phyloP scores from a whole-genome alignment of 192 early-diverging fungal genomes.

The Endogone sp. region DNA sequence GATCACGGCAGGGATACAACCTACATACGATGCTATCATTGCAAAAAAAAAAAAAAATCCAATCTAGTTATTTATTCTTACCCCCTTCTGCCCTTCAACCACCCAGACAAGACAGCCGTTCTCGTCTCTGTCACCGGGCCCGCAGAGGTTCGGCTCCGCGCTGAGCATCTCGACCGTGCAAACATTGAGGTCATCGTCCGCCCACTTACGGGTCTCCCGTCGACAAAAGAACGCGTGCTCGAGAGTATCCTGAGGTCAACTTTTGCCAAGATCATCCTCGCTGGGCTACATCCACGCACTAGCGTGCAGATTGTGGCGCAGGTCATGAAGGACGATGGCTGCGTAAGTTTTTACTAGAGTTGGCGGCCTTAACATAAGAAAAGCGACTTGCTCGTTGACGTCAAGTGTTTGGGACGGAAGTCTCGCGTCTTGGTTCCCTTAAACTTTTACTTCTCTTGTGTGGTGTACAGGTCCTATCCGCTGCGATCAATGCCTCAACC shows the following conservation, averaged over 20 bases:
- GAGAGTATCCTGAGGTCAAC: conserved; percentile 30
- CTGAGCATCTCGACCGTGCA: conserved; percentile 88
- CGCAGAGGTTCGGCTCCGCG: conserved; percentile 75
- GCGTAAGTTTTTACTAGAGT: conserved; percentile 45
- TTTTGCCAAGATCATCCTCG: conserved; percentile 70
- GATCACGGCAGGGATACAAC: background rate
- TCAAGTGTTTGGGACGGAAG: conserved; percentile 9
- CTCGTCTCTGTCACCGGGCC: conserved; percentile 85
- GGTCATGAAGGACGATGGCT: conserved; percentile 81
- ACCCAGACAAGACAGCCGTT: conserved; percentile 63
- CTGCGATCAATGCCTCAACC: conserved; percentile 78
- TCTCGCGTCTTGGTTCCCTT: background rate
- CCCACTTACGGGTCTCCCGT: conserved; percentile 58
- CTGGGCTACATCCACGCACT: conserved; percentile 84
- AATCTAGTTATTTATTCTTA: background rate
- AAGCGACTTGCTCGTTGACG: background rate
- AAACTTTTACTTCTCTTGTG: background rate
- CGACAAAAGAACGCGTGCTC: conserved; percentile 22
- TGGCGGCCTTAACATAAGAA: too few species aligned
- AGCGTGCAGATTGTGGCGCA: conserved; percentile 84
- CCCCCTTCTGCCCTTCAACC: background rate
- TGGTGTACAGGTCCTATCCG: conserved; percentile 53
- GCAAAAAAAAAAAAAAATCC: background rate
- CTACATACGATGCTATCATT: background rate
- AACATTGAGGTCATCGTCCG: conserved; percentile 77